Conservation (phyloP, 2,329 filamentous ascomycete species). For the Sclerotinia glacialis region DNA sequence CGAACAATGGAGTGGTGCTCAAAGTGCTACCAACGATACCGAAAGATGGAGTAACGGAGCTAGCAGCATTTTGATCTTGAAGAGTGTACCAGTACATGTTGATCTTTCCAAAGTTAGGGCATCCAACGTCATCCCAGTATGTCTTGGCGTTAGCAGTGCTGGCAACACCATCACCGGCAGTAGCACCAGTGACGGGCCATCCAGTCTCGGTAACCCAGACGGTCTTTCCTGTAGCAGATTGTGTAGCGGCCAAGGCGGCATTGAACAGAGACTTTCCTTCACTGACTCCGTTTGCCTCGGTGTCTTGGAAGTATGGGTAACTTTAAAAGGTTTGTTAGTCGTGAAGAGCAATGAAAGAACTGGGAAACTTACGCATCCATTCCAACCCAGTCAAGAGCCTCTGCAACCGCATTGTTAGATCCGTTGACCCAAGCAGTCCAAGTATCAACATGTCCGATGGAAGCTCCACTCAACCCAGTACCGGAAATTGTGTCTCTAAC, state of each 20-base stretch:
- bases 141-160: slow-evolving; percentile 65
- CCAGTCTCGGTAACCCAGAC: slow-evolving; percentile 90
- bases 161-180: slow-evolving; percentile 60
- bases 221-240: slow-evolving; percentile 60
- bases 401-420: slow-evolving; percentile 68
- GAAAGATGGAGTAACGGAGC: slow-evolving; percentile 65
- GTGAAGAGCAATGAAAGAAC: too few relatives aligned
- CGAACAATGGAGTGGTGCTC: slow-evolving; percentile 56
- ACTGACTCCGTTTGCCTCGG: slow-evolving; percentile 62
- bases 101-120: slow-evolving; percentile 61
- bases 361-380: slow-evolving; percentile 58
- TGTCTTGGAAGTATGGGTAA: slow-evolving; percentile 79
- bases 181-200: slow-evolving; percentile 72
- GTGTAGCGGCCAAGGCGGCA: slow-evolving; percentile 60
- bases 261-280: slow-evolving; percentile 66
- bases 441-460: slow-evolving; percentile 84
- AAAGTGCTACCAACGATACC: slow-evolving; percentile 61
- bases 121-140: slow-evolving; percentile 81
- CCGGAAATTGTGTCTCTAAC: slow-evolving; percentile 62
- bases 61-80: slow-evolving; percentile 58
- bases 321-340: slow-evolving; percentile 5
- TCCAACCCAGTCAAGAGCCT: slow-evolving; percentile 73
- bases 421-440: slow-evolving; percentile 77
- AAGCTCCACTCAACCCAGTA: slow-evolving; percentile 55
- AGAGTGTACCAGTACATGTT: slow-evolving; percentile 78